A percentile compares a stretch with the other conserved stretches of the same genome.
Evolutionary conservation across 495 filamentous ascomycete genomes (phyloP).

Genomic region (Tuber indicum): DNA sequence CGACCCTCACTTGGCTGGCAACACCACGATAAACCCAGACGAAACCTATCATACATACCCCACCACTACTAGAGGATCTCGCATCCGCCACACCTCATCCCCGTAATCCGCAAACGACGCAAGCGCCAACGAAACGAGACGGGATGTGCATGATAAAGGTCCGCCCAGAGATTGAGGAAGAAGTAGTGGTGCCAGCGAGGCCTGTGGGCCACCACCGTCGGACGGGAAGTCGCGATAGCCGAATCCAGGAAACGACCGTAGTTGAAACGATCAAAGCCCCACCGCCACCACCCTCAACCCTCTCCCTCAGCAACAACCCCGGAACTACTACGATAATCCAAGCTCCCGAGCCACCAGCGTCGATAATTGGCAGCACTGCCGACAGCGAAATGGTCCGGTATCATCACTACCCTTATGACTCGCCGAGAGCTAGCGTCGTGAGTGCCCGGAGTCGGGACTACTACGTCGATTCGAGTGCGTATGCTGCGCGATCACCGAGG

Average conservation of each 20-base stretch:
- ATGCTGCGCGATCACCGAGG: conserved; percentile 28
- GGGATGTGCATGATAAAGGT: conserved; percentile 41
- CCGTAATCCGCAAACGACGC: not conserved
- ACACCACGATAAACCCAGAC: not conserved
- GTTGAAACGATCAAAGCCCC: conserved; percentile 33
- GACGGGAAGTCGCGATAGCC: conserved; percentile 9
- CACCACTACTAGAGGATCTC: too few relatives aligned
- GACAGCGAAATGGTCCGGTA: not conserved
- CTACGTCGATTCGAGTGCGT: conserved; percentile 32
- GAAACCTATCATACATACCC: not conserved
- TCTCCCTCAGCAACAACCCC: conserved; percentile 8
- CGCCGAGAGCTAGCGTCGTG: conserved; percentile 33
- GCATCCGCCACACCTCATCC: not conserved
- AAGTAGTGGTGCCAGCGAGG: conserved; percentile 23
- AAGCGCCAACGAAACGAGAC: too few relatives aligned
- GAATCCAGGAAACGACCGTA: conserved; percentile 23
- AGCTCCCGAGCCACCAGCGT: conserved; percentile 12
- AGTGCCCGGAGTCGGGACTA: conserved; percentile 33
- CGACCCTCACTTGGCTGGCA: not conserved
- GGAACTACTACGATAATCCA: conserved; percentile 28
- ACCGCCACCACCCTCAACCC: conserved; percentile 24
- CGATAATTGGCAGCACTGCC: not conserved
- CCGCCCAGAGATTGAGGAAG: conserved; percentile 35
- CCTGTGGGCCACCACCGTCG: conserved; percentile 2
- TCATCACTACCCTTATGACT: not conserved